Percentiles rank a stretch among this genome's conserved stretches.
Conservation (phyloP, 1,284 basidiomycete species). For the Ceratobasidium sp. region DNA sequence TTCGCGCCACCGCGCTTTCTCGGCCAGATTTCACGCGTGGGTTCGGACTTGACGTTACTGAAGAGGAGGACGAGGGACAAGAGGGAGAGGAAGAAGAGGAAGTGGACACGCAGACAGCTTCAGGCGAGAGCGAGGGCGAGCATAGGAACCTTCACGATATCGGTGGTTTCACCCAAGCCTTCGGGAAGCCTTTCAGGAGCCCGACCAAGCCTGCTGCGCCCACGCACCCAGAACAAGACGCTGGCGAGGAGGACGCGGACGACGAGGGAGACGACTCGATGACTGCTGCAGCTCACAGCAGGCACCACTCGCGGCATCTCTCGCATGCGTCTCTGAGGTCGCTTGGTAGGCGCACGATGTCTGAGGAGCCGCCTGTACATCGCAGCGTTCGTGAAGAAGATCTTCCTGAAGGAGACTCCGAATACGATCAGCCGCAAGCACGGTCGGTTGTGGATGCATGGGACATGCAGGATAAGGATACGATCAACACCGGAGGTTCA, state of each 20-base stretch:
- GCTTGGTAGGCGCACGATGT: conserved; percentile 59
- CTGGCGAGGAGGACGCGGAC: conserved; percentile 54
- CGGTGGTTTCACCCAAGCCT: background rate
- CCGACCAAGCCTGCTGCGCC: conserved; percentile 20
- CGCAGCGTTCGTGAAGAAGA: conserved; percentile 32
- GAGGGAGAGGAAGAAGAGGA: conserved; percentile 55
- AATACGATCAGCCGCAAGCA: conserved; percentile 34
- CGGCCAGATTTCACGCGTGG: conserved; percentile 77
- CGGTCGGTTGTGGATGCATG: conserved; percentile 54
- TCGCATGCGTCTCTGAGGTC: conserved; percentile 72
- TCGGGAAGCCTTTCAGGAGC: conserved; percentile 22
- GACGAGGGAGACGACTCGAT: conserved; percentile 56
- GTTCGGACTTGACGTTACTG: conserved; percentile 79
- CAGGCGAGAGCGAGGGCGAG: conserved; percentile 49
- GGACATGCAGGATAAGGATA: conserved; percentile 50
- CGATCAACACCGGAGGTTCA: conserved; percentile 7
- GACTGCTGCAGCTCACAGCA: conserved; percentile 61
- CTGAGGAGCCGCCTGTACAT: conserved; percentile 25
- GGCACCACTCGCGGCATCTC: conserved; percentile 73
- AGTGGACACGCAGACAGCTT: conserved; percentile 57
- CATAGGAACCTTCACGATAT: conserved; percentile 46
- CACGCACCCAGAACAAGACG: conserved; percentile 11
- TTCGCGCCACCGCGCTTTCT: conserved; percentile 50
- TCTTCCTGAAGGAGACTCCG: conserved; percentile 37
- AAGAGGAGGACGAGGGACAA: conserved; percentile 63